Evolutionary conservation across 805 yeast species (phyloP).

Genomic region (Metschnikowia proteae): DNA sequence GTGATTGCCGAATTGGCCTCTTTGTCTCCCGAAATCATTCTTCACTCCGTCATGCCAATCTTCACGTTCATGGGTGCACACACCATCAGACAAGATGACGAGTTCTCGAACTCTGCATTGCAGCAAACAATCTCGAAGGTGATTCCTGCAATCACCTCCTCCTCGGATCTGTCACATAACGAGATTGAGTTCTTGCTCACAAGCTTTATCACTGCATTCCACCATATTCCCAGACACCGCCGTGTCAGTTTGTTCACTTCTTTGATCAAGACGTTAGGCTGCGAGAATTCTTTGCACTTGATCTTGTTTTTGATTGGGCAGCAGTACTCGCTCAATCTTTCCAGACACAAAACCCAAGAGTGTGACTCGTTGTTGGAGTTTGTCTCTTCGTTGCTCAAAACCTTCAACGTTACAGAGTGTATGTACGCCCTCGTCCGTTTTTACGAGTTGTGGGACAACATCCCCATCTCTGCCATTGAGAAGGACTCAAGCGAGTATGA

Average conservation of each 20-base stretch:
- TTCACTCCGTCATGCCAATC: constrained; percentile 98
- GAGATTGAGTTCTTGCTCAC: constrained; percentile 82
- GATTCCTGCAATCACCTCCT: constrained; percentile 73
- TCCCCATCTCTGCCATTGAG: constrained; percentile 43
- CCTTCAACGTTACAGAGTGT: constrained; percentile 67
- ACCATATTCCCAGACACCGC: constrained; percentile 95
- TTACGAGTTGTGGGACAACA: constrained; percentile 47
- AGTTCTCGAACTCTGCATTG: constrained; percentile 85
- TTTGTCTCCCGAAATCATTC: constrained; percentile 82
- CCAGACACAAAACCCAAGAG: constrained; percentile 60
- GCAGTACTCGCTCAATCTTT: constrained; percentile 54
- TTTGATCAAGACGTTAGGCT: constrained; percentile 70
- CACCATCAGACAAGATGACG: constrained; percentile 94
- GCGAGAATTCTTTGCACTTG: constrained; percentile 61
- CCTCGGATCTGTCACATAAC: constrained; percentile 42
- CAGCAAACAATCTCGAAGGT: constrained; percentile 88
- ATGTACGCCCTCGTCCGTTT: constrained; percentile 50
- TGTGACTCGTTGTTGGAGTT: constrained; percentile 69
- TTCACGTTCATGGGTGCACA: constrained; percentile 99
- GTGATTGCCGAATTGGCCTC: constrained; percentile 86
- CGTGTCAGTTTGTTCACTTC: constrained; percentile 81
- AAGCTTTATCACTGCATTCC: constrained; percentile 90
- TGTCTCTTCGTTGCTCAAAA: constrained; percentile 61
- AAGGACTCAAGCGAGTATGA: constrained; percentile 34
- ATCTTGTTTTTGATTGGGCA: constrained; percentile 77